Evolutionary conservation across 768 basidiomycete species (phyloP).

Genomic region (Leccinum olivaceopallidum): DNA sequence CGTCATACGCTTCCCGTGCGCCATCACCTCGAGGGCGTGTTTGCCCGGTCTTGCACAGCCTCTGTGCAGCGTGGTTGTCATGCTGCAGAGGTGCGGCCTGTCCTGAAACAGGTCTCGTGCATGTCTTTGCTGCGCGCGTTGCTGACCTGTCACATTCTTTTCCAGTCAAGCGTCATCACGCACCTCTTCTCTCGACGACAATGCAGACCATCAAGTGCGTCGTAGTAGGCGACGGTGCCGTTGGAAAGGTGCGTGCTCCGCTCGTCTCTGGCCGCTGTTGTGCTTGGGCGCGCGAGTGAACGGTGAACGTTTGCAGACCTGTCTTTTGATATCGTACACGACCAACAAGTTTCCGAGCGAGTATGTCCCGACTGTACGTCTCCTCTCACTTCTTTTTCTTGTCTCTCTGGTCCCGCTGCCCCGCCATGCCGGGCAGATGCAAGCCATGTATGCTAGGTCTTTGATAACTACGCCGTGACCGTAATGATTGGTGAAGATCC

Average conservation of each 20-base stretch:
- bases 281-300: conserved; percentile 1
- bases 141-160: conserved; percentile 15
- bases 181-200: conserved; percentile 9
- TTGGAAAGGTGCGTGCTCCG: conserved; percentile 80
- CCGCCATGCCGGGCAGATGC: conserved; percentile 18
- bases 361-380: conserved; percentile 94
- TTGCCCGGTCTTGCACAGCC: conserved; percentile 26
- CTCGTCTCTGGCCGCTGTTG: background rate
- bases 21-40: conserved; percentile 8
- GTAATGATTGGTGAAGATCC: conserved; percentile 99
- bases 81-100: conserved; percentile 21
- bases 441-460: conserved; percentile 55
- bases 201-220: conserved; percentile 99
- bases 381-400: background rate
- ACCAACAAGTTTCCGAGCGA: conserved; percentile 99
- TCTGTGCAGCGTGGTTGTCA: conserved; percentile 31
- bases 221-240: conserved; percentile 97
- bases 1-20: background rate
- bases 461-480: conserved; percentile 99
- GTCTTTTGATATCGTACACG: conserved; percentile 95
- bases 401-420: background rate
- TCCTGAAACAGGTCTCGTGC: conserved; percentile 30
- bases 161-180: conserved; percentile 18
- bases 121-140: conserved; percentile 16
- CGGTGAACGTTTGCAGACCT: conserved; percentile 58